These are phyloP conservation scores for Penicillium riverlandense DNA, from an alignment of 495 filamentous ascomycete genomes.

Conservation along the genomic window DNA sequence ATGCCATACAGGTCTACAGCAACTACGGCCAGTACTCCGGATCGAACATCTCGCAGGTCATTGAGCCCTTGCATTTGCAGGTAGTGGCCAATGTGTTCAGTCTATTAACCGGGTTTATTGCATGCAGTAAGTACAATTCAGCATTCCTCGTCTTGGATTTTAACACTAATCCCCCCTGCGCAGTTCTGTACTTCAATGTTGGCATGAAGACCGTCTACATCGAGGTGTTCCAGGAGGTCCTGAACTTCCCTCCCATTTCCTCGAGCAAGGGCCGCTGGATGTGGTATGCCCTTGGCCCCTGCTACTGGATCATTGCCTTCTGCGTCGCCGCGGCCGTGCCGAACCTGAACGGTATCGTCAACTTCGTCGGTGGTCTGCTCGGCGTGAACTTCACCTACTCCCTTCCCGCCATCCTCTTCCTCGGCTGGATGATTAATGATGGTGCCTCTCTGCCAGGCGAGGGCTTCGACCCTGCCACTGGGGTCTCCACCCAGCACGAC, in stretches of 20 bases:
- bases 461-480: constrained; percentile 39
- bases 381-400: constrained; percentile 43
- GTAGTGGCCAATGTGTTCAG: constrained; percentile 48
- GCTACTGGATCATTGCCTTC: constrained; percentile 50
- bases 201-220: constrained; percentile 56
- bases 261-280: constrained; percentile 37
- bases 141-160: too few relatives aligned
- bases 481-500: constrained; percentile 25
- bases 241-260: constrained; percentile 41
- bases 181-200: constrained; percentile 44
- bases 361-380: constrained; percentile 21
- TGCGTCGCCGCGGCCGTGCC: constrained; percentile 37
- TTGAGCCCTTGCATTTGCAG: constrained; percentile 42
- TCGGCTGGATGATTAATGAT: constrained; percentile 34
- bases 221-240: constrained; percentile 47
- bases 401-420: constrained; percentile 33
- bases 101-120: constrained; percentile 46
- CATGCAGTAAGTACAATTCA: constrained; percentile 13
- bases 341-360: constrained; percentile 34
- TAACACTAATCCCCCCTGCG: too few relatives aligned
- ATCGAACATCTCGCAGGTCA: constrained; percentile 41
- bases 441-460: constrained; percentile 33
- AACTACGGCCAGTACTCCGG: constrained; percentile 47
- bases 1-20: too few relatives aligned
- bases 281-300: constrained; percentile 43